A percentile compares a stretch with the other conserved stretches of the same genome.
Conservation (phyloP, 164 flowering plant species). For the Vitis amurensis region DNA sequence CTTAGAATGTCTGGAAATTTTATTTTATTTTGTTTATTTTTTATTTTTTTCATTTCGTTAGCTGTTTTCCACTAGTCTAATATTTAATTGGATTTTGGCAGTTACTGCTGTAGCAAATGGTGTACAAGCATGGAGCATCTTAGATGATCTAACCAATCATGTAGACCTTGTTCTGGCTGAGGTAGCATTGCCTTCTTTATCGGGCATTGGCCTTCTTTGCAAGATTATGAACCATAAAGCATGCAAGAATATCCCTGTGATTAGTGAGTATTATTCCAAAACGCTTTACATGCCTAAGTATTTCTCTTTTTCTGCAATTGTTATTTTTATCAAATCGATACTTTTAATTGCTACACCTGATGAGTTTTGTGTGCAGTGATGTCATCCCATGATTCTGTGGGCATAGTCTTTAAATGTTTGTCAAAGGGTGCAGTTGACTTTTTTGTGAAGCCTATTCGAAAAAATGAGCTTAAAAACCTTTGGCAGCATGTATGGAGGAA, state of each 20-base stretch:
- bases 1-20: too few relatives aligned
- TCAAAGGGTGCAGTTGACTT: slow-evolving; percentile 60
- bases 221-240: slow-evolving; percentile 78
- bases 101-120: slow-evolving; percentile 73
- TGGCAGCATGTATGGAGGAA: slow-evolving; percentile 72
- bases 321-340: slow-evolving; percentile 1
- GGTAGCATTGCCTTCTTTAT: slow-evolving; percentile 68
- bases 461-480: slow-evolving; percentile 57
- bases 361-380: slow-evolving; percentile 50
- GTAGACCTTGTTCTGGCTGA: slow-evolving; percentile 76
- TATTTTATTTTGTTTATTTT: too few relatives aligned
- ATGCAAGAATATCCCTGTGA: slow-evolving; percentile 70
- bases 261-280: slow-evolving; percentile 56
- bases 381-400: slow-evolving; percentile 53
- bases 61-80: background rate
- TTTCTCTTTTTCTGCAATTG: background rate
- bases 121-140: slow-evolving; percentile 73
- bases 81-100: slow-evolving; percentile 28
- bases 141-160: slow-evolving; percentile 56
- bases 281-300: background rate
- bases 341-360: slow-evolving; percentile 19
- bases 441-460: slow-evolving; percentile 57
- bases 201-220: slow-evolving; percentile 70
- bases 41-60: too few relatives aligned
- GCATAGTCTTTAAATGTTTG: slow-evolving; percentile 52